Evolutionary conservation across 306 rosid species (phyloP), one percentile per base, ranked within the genome.

Genomic region (Fragaria ananassa): DNA sequence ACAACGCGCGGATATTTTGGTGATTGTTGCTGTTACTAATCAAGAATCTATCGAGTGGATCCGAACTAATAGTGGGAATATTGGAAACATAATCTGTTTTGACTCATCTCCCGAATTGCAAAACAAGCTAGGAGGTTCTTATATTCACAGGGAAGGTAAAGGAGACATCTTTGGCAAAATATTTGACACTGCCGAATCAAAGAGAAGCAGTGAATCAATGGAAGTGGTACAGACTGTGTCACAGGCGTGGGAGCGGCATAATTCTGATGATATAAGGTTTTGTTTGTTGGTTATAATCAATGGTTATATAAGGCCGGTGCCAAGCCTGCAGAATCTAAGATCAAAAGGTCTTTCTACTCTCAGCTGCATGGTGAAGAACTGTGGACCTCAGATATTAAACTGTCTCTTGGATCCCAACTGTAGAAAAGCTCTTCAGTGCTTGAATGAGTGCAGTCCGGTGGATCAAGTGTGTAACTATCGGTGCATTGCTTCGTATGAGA

Each of bases 401-500:
- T 93, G 96, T 75, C 83, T 93, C 63, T 72, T 93, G 84, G 97
- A 93, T 90, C 87, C 96, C 66, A 83, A 86, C 64, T 90, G 97
- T 69, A 83, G 97, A 79, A 90, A 90, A 79, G 97, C 96, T 61
- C 92, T 93, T 85, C 89, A 89, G 62, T 93, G 96, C 79, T 86
- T 93, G 84, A 93, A 93, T 64, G 53, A 71, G 47, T 93, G 97
- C 69, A 93, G 94, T 78, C 97, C 97, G 5, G 96, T 90, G 35
- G 97, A 93, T 81, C 97, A 93, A 83, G 97, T 93, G 50, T 93
- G 97, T 72, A 93, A 86, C 62, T 93, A 93, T 60, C 85, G 89
- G 50, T 90, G 97, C 70, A 90, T 93, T 68, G 93, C 92, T 76
- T 89, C 97, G 0, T 90, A 90, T 25, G 97, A 93, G 77, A 93